phyloP scores from a whole-genome alignment of 148 eudicot genomes.

The Talinum fruticosum region DNA sequence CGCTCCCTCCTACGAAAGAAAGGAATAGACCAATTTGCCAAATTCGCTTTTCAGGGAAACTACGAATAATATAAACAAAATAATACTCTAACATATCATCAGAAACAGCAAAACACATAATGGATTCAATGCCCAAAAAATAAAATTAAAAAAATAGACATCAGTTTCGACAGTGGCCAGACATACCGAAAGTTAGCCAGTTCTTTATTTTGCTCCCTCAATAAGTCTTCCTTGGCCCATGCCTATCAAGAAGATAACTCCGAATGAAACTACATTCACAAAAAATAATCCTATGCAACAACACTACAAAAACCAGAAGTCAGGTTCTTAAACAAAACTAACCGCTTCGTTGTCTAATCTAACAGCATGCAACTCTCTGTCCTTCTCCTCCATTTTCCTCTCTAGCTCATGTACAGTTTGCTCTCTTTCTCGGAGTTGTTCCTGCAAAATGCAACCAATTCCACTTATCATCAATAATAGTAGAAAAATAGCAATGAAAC shows the following conservation, averaged over 20 bases:
- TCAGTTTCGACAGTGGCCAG: constrained; percentile 3
- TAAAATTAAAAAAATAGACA: neutral
- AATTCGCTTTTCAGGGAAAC: neutral
- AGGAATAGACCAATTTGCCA: neutral
- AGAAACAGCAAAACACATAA: neutral
- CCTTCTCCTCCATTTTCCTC: constrained; percentile 76
- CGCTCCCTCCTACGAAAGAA: constrained; percentile 65
- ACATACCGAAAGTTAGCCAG: constrained; percentile 69
- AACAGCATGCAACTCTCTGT: constrained; percentile 79
- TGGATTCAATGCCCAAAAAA: neutral
- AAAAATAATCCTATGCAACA: constrained; percentile 2
- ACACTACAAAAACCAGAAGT: neutral
- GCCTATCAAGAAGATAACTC: constrained; percentile 45
- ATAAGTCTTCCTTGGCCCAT: constrained; percentile 96
- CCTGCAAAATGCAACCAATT: constrained; percentile 44
- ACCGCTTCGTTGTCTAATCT: constrained; percentile 87
- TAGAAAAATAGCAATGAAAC: neutral
- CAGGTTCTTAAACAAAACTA: constrained; percentile 21
- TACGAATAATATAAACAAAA: neutral
- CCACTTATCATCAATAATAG: constrained; percentile 9
- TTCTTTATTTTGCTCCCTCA: constrained; percentile 88
- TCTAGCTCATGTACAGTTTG: constrained; percentile 60
- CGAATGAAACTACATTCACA: neutral
- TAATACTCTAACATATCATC: neutral
- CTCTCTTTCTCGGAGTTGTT: constrained; percentile 81